These are phyloP conservation scores for Didymella glomerata DNA, from an alignment of 2,329 filamentous ascomycete genomes.

Conservation along the genomic window DNA sequence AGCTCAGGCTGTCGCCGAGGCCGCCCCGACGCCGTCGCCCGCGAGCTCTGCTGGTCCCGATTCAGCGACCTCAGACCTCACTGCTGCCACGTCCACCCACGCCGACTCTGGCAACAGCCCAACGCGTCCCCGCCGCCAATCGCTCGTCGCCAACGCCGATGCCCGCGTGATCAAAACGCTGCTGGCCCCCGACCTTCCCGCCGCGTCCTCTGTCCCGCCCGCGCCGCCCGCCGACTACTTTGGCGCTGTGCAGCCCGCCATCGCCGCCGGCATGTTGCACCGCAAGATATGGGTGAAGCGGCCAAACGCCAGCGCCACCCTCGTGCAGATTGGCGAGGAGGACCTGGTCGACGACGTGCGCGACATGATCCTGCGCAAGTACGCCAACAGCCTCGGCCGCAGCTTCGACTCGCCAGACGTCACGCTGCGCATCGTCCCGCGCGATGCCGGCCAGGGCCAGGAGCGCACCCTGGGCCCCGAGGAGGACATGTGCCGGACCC, in stretches of 20 bases:
- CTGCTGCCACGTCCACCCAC: constrained; percentile 11
- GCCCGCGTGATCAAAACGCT: constrained; percentile 61
- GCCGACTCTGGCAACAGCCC: constrained; percentile 16
- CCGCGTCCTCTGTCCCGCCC: constrained; percentile 24
- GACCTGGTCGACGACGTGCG: constrained; percentile 94
- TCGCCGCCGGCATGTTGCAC: constrained; percentile 54
- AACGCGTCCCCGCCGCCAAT: constrained; percentile 52
- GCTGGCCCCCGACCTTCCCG: constrained; percentile 55
- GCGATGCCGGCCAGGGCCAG: constrained; percentile 62
- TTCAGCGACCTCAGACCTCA: constrained; percentile 15
- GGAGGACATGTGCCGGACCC: constrained; percentile 77
- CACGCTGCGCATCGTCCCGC: constrained; percentile 76
- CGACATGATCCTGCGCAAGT: constrained; percentile 91
- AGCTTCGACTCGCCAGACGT: constrained; percentile 93
- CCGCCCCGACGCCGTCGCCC: constrained; percentile 21
- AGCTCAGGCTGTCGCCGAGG: constrained; percentile 3
- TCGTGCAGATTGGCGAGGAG: constrained; percentile 84
- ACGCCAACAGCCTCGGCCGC: constrained; percentile 88
- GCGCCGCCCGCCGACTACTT: constrained; percentile 50
- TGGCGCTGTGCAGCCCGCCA: constrained; percentile 39
- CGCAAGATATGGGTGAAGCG: constrained; percentile 96
- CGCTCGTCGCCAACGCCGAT: constrained; percentile 52
- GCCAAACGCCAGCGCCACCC: constrained; percentile 82
- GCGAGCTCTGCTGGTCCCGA: constrained; percentile 20
- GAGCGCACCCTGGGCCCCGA: constrained; percentile 84